phyloP scores from a whole-genome alignment of 768 basidiomycete species.

The Mrakia blollopis region DNA sequence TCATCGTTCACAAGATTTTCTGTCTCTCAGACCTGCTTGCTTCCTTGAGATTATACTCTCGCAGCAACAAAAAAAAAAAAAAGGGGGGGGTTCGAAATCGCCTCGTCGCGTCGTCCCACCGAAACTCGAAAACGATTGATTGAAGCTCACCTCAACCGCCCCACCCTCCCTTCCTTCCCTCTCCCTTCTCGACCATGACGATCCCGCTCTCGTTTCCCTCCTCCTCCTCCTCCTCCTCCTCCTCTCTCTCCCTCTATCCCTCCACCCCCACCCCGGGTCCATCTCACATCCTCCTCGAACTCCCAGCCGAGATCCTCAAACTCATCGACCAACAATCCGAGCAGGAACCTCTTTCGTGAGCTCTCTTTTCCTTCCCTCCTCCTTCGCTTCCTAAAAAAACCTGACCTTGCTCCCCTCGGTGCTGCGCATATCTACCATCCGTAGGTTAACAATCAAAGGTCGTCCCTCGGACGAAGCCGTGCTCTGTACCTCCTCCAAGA shows the following conservation, averaged over 20 bases:
- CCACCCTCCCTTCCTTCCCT: background rate
- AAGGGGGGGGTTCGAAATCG: no score
- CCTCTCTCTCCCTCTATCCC: background rate
- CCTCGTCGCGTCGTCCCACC: no score
- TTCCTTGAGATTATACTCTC: no score
- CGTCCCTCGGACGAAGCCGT: slow-evolving; percentile 78
- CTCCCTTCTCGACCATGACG: background rate
- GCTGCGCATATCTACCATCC: background rate
- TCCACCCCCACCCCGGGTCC: background rate
- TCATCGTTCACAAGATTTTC: no score
- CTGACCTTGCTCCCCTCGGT: background rate
- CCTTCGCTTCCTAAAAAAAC: background rate
- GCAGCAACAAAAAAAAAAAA: no score
- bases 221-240: background rate
- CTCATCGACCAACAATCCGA: slow-evolving; percentile 37
- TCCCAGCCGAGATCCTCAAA: slow-evolving; percentile 42
- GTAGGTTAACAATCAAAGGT: slow-evolving; percentile 74
- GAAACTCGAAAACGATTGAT: no score
- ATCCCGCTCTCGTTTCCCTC: slow-evolving; percentile 22
- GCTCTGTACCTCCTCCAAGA: slow-evolving; percentile 72
- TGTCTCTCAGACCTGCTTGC: no score
- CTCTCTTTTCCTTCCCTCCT: background rate
- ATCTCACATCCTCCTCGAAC: slow-evolving; percentile 39
- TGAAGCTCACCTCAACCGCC: background rate
- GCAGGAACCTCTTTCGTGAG: slow-evolving; percentile 36